These are phyloP conservation scores for Xerocomus spinulosus DNA, from an alignment of 768 basidiomycete genomes.

Conservation along the genomic window DNA sequence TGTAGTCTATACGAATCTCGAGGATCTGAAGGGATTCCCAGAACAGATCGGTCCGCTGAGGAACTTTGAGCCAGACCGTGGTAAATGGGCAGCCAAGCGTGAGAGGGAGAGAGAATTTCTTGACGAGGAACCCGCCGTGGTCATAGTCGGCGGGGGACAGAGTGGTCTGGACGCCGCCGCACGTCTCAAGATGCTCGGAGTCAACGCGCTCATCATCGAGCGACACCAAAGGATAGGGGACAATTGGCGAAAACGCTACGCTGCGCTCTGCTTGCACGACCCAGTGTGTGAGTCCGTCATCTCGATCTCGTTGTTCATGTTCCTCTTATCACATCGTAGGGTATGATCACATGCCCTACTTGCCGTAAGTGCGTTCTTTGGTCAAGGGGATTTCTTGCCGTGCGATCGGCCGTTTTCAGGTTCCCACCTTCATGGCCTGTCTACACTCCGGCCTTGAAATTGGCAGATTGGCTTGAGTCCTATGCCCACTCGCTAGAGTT, in stretches of 20 bases:
- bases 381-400: not conserved
- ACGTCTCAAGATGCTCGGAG: constrained; percentile 38
- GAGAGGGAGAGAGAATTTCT: constrained; percentile 26
- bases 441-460: constrained; percentile 49
- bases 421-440: constrained; percentile 60
- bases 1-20: constrained; percentile 47
- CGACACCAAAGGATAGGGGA: constrained; percentile 27
- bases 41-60: constrained; percentile 44
- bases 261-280: constrained; percentile 29
- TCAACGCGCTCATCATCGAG: constrained; percentile 21
- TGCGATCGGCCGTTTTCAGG: constrained; percentile 23
- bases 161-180: constrained; percentile 55
- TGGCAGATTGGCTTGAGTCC: constrained; percentile 65
- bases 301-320: not conserved
- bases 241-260: constrained; percentile 30
- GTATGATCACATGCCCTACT: constrained; percentile 48
- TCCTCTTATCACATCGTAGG: constrained; percentile 22
- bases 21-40: constrained; percentile 44
- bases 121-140: constrained; percentile 46
- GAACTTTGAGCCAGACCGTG: constrained; percentile 34
- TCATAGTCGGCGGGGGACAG: constrained; percentile 51
- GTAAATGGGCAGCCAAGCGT: constrained; percentile 30
- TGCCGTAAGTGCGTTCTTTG: constrained; percentile 40
- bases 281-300: constrained; percentile 26
- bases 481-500: constrained; percentile 59